These are phyloP conservation scores for Cyclotella sp. DNA, from an alignment of 108 stramenopile species.

Conservation along the genomic window DNA sequence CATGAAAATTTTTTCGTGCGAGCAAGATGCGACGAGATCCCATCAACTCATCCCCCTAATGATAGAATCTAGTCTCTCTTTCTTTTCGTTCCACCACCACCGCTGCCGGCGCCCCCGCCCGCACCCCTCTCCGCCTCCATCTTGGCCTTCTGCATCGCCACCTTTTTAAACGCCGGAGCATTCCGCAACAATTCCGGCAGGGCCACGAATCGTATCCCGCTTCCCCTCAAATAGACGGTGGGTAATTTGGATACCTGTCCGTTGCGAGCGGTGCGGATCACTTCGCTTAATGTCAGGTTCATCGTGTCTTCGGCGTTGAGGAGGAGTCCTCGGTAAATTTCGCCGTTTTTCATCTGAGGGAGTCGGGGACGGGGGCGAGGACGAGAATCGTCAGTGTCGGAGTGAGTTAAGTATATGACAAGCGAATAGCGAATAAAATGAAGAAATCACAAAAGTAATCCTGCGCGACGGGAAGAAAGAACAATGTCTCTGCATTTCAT, in stretches of 20 bases:
- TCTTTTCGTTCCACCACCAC: constrained; percentile 9
- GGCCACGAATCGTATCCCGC: constrained; percentile 94
- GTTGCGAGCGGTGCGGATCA: constrained; percentile 80
- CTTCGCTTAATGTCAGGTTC: constrained; percentile 91
- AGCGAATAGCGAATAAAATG: not conserved
- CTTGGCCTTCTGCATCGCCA: constrained; percentile 91
- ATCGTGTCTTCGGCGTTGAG: constrained; percentile 96
- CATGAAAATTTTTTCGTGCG: too few relatives aligned
- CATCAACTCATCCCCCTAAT: not conserved
- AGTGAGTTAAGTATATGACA: too few relatives aligned
- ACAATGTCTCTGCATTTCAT: too few relatives aligned
- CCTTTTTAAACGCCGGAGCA: constrained; percentile 96
- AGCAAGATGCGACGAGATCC: too few relatives aligned
- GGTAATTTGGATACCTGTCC: constrained; percentile 85
- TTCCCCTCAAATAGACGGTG: constrained; percentile 91
- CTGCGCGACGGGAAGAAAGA: not conserved
- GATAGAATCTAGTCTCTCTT: constrained; percentile 7
- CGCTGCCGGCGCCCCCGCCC: too few relatives aligned
- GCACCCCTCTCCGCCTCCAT: constrained; percentile 67
- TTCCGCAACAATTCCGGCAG: constrained; percentile 95
- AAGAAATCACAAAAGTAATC: not conserved
- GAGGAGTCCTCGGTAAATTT: constrained; percentile 95
- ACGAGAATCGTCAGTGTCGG: not conserved
- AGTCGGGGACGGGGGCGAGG: not conserved
- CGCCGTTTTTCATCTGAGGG: constrained; percentile 91